Evolutionary conservation across 257 asterid genomes (phyloP), one percentile per base, ranked within the genome.

Genomic region (Coffea canephora): DNA sequence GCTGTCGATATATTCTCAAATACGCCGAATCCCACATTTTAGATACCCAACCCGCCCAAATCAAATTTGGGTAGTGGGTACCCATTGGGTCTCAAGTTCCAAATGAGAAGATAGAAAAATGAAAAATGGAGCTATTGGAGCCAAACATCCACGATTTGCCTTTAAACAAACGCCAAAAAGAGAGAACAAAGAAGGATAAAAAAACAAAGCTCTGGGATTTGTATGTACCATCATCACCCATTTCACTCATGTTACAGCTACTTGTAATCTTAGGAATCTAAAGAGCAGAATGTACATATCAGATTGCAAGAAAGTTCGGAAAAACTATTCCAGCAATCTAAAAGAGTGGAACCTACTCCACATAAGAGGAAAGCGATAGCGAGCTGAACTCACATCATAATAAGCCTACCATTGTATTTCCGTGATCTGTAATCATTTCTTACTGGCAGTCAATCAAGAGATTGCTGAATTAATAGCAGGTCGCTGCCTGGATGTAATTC

Each of bases 401-500:
- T 65, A 69, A 76, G 69, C 27, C 73, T 27, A 76, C 15, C 62
- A 27, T 15, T 65, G 48, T 66, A 64, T 27, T 77, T 48, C 65
- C 25, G 73, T 46, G 74, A 45, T 62, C 36, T 65, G 45, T 65
- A 66, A 31, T 11, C 62, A 46, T 77, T 15, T 65, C 21, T 65
- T 65, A 77, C 73, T 48, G 73, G 50, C 62, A 62, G 66, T 10
- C 73, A 13, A 46, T 46, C 48, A 64, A 64, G 73, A 48, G 80
- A 77, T 64, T n/a, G 27, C 72, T 16, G 80, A 48, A 36, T 59
- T 9, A 61, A 31, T 69, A 39, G 25, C 72, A 25, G 48, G 25
- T 18, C 16, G 69, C 18, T 52, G 49, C 66, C 31, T 52, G 16
- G 5, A 52, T 73, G 77, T 16, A 50, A 73, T 16, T 18, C 52